Evolutionary conservation across 2,329 filamentous ascomycete genomes (phyloP).

Genomic region (Coleophoma eucalyptorum): DNA sequence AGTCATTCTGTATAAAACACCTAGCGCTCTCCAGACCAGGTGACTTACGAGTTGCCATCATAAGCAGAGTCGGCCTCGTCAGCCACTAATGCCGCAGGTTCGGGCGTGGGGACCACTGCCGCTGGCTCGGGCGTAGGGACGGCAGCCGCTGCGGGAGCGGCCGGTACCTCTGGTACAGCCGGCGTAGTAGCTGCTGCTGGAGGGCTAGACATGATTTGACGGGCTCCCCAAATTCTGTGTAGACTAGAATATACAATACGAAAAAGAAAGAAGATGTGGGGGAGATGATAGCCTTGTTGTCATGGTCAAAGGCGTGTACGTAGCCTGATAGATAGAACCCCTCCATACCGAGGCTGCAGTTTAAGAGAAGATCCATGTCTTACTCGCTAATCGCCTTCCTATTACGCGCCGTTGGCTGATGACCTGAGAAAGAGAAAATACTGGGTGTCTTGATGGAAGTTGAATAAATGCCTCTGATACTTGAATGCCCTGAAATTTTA

Average conservation of each 20-base stretch:
- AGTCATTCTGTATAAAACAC: neutral
- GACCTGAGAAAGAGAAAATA: too few species aligned
- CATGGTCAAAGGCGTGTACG: neutral
- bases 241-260: neutral
- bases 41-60: neutral
- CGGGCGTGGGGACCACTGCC: too few species aligned
- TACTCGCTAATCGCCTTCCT: neutral
- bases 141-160: too few species aligned
- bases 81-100: too few species aligned
- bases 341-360: neutral
- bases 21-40: neutral
- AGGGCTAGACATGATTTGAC: neutral
- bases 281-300: neutral
- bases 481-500: too few species aligned
- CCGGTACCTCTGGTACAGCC: neutral
- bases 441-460: too few species aligned
- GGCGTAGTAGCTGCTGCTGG: neutral
- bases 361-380: neutral
- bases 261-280: neutral
- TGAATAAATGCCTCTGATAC: too few species aligned
- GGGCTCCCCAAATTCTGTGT: neutral
- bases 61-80: neutral
- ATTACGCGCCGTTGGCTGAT: neutral
- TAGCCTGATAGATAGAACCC: too few species aligned
- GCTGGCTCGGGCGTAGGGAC: too few species aligned